phyloP scores from a whole-genome alignment of 2,329 filamentous ascomycete genomes.

The Alternaria longipes region DNA sequence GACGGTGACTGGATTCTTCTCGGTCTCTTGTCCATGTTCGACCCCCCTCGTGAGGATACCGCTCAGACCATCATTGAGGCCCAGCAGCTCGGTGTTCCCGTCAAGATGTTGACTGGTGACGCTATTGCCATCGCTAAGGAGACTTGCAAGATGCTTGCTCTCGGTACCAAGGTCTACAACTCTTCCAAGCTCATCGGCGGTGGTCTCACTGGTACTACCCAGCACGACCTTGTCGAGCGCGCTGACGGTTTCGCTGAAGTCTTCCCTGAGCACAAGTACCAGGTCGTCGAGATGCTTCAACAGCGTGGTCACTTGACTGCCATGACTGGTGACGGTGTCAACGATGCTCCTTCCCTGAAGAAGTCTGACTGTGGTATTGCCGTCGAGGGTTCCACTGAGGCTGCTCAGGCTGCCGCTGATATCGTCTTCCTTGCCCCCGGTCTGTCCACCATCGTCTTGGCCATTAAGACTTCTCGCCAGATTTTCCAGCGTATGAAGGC shows the following conservation, averaged over 20 bases:
- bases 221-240: conserved; percentile 79
- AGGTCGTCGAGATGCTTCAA: conserved; percentile 79
- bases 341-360: conserved; percentile 77
- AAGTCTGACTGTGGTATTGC: conserved; percentile 79
- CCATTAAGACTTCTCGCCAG: conserved; percentile 77
- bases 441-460: conserved; percentile 74
- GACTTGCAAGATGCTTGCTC: conserved; percentile 82
- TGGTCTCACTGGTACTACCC: conserved; percentile 75
- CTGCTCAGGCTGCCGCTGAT: conserved; percentile 75
- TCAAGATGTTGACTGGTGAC: conserved; percentile 85
- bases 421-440: conserved; percentile 79
- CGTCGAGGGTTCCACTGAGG: conserved; percentile 76
- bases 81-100: conserved; percentile 77
- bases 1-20: conserved; percentile 77
- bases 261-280: conserved; percentile 79
- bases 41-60: conserved; percentile 80
- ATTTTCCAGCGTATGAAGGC: conserved; percentile 83
- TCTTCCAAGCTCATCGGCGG: conserved; percentile 80
- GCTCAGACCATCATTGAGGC: conserved; percentile 81
- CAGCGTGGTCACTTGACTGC: conserved; percentile 76
- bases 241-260: conserved; percentile 78
- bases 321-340: conserved; percentile 80
- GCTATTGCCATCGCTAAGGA: conserved; percentile 82
- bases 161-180: conserved; percentile 83
- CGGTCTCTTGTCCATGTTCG: conserved; percentile 82